Evolutionary conservation across 2,329 filamentous ascomycete genomes (phyloP), one percentile per base, ranked within the genome.

Genomic region (Ophiobolus disseminans): DNA sequence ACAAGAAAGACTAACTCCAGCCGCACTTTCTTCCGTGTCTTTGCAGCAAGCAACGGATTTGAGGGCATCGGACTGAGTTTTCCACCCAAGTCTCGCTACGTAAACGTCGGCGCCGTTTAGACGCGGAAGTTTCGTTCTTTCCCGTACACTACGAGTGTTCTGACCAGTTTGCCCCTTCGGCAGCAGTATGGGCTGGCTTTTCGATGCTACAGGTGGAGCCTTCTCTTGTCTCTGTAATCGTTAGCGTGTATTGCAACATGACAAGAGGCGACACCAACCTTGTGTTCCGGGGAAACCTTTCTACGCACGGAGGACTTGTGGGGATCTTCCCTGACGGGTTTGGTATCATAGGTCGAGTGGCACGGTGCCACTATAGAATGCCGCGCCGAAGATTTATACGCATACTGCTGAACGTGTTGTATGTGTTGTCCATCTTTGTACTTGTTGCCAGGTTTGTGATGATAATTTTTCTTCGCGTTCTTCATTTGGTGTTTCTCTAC

Each of bases 41-140:
- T 22, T 32, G 21, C 48, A 57, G 34, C 45, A 55, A 8, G 9
- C 11, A 9, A 10, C 25, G 11, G 23, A 9, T 14, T 30, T n/a
- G n/a, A 30, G 11, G 3, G 16, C n/a, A 5, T 28, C 9, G 25
- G 42, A 17, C 3, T 36, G 20, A 13, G 10, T 2, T 23, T 35
- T 41, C 50, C 45, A 47, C 17, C 76, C 75, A 0, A 81, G 68
- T 28, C 78, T 70, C 22, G 75, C 74, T 13, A 82, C 79, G 49
- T 82, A 82, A 1, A 82, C 58, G 57, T 82, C 80, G 3, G 79
- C 78, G 7, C 79, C 78, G 22, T 76, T 69, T 0, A 82, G 73
- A 28, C 76, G 74, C 5, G 74, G 71, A 52, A 78, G 66, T 60
- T 78, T 80, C 58, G 70, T 79, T 8, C 77, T 74, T 4, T 76